Conservation (phyloP, 495 filamentous ascomycete species). For the Lasiosphaeriaceae sp. region DNA sequence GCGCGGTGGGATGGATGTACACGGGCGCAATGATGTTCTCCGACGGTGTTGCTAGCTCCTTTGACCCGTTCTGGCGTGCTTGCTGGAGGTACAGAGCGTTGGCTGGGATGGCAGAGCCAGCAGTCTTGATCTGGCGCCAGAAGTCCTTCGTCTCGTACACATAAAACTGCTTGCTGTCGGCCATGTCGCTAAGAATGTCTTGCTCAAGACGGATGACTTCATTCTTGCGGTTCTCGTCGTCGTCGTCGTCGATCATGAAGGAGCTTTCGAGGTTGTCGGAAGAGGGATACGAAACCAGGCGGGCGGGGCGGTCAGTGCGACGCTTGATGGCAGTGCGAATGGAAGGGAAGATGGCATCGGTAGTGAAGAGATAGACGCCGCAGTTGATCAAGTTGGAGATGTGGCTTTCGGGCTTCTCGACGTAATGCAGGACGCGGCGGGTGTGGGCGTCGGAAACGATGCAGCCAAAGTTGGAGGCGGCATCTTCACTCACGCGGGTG, state of each 20-base stretch:
- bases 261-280: conserved; percentile 86
- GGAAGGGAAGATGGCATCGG: conserved; percentile 93
- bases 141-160: conserved; percentile 99
- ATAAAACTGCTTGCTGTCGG: conserved; percentile 97
- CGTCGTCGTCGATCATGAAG: conserved; percentile 73
- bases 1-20: conserved; percentile 93
- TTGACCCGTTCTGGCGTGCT: conserved; percentile 78
- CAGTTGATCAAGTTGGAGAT: conserved; percentile 99
- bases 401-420: conserved; percentile 98
- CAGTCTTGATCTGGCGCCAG: conserved; percentile 99
- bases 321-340: conserved; percentile 96
- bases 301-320: conserved; percentile 79
- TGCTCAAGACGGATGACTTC: conserved; percentile 95
- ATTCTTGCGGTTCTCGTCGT: conserved; percentile 67
- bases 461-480: conserved; percentile 94
- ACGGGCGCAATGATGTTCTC: conserved; percentile 91
- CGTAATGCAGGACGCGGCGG: conserved; percentile 95
- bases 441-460: conserved; percentile 95
- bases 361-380: conserved; percentile 95
- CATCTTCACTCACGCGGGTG: conserved; percentile 86
- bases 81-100: conserved; percentile 97
- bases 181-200: conserved; percentile 93
- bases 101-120: conserved; percentile 93
- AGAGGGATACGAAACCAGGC: conserved; percentile 88
- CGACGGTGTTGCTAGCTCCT: conserved; percentile 78